Evolutionary conservation across 345 rosid genomes (phyloP).

Genomic region (Hibiscus mutabilis): DNA sequence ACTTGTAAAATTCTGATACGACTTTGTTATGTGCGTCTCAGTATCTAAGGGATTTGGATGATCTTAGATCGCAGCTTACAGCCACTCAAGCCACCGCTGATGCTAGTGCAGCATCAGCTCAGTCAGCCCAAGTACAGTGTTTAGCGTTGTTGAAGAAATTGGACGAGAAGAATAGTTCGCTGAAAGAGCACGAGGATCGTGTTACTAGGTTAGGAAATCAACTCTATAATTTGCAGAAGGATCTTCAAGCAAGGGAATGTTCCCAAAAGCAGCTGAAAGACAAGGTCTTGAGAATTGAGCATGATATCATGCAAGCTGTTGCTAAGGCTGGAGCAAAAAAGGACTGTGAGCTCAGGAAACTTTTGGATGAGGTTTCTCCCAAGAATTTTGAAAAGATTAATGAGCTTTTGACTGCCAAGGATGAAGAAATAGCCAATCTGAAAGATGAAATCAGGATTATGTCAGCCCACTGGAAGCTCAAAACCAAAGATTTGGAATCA

Average conservation of each 20-base stretch:
- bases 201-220: slow-evolving; percentile 58
- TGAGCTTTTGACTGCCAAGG: slow-evolving; percentile 50
- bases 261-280: slow-evolving; percentile 78
- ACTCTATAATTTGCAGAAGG: slow-evolving; percentile 52
- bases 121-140: slow-evolving; percentile 68
- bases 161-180: slow-evolving; percentile 47
- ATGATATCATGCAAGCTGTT: slow-evolving; percentile 60
- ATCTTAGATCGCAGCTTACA: slow-evolving; percentile 54
- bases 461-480: slow-evolving; percentile 82
- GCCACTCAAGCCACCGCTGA: slow-evolving; percentile 63
- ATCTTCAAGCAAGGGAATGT: slow-evolving; percentile 64
- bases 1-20: slow-evolving; percentile 11
- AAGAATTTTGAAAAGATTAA: slow-evolving; percentile 55
- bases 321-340: slow-evolving; percentile 44
- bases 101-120: slow-evolving; percentile 74
- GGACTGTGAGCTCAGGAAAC: slow-evolving; percentile 46
- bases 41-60: slow-evolving; percentile 60
- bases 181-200: slow-evolving; percentile 64
- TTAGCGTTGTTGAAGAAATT: slow-evolving; percentile 49
- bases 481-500: slow-evolving; percentile 67
- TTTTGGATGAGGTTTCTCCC: slow-evolving; percentile 60
- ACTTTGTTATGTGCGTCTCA: slow-evolving; percentile 22
- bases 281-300: slow-evolving; percentile 64
- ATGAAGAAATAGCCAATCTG: slow-evolving; percentile 60
- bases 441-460: slow-evolving; percentile 71